phyloP scores from a whole-genome alignment of 345 rosid species.

The Euphorbia tirucalli region DNA sequence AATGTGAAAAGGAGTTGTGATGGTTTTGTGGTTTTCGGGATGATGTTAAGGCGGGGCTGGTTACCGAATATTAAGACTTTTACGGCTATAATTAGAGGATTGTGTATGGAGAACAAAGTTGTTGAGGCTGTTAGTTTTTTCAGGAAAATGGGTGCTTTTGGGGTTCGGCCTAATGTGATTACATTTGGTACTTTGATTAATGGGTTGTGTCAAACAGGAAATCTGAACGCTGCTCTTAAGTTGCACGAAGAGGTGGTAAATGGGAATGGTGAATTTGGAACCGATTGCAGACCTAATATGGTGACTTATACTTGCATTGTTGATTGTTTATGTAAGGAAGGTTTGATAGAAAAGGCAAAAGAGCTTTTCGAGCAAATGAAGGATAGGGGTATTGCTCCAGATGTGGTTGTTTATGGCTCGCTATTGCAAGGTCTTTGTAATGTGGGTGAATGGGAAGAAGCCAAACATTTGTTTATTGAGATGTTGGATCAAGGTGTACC shows the following conservation, averaged over 20 bases:
- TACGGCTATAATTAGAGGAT: constrained; percentile 34
- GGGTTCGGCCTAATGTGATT: constrained; percentile 19
- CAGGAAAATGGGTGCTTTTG: constrained; percentile 23
- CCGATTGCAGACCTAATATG: constrained; percentile 17
- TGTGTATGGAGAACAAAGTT: constrained; percentile 22
- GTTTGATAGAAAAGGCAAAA: constrained; percentile 27
- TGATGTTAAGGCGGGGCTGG: constrained; percentile 28
- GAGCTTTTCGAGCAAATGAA: constrained; percentile 38
- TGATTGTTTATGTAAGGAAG: constrained; percentile 37
- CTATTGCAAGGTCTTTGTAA: constrained; percentile 29
- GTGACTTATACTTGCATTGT: constrained; percentile 22
- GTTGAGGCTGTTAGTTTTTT: constrained; percentile 20
- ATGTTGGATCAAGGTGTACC: constrained; percentile 22
- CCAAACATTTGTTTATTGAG: constrained; percentile 21
- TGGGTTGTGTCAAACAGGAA: constrained; percentile 30
- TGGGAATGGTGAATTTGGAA: constrained; percentile 5
- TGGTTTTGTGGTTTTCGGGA: constrained; percentile 30
- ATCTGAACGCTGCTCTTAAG: constrained; percentile 24
- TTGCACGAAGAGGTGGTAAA: constrained; percentile 25
- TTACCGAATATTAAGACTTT: constrained; percentile 26
- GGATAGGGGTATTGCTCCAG: constrained; percentile 19
- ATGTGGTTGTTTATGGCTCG: constrained; percentile 25
- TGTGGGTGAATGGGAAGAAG: constrained; percentile 22
- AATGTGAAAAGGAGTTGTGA: constrained; percentile 12
- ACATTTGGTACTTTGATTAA: constrained; percentile 20